These are phyloP conservation scores for Diplodia seriata DNA, from an alignment of 2,329 filamentous ascomycete species.

Conservation along the genomic window DNA sequence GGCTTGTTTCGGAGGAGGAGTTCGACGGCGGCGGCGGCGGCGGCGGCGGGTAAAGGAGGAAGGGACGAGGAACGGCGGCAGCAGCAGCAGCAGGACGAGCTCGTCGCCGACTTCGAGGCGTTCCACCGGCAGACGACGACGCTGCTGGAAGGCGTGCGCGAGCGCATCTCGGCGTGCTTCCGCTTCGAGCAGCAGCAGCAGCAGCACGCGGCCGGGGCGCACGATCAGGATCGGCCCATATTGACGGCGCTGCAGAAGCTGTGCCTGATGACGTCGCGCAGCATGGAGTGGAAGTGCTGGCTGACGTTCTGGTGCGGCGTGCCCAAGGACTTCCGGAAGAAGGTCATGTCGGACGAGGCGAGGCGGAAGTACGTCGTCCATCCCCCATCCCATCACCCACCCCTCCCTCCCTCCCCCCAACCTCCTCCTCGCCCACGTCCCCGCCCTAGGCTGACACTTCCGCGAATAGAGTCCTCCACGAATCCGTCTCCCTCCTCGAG, in stretches of 20 bases:
- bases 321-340: background rate
- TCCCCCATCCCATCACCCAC: no score
- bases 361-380: no score
- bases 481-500: constrained; percentile 4
- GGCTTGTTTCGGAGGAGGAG: background rate
- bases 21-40: no score
- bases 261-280: background rate
- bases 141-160: background rate
- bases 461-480: no score
- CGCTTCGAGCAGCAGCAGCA: no score
- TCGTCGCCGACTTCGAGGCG: background rate
- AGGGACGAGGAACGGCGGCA: constrained; percentile 18
- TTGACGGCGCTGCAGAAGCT: background rate
- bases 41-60: constrained; percentile 33
- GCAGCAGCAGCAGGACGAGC: background rate
- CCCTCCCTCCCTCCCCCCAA: no score
- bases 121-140: background rate
- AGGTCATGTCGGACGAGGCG: background rate
- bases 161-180: background rate
- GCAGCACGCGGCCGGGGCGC: no score
- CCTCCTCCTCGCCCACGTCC: no score
- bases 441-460: no score
- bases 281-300: constrained; percentile 21
- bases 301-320: constrained; percentile 16
- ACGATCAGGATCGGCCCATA: background rate